Evolutionary conservation across 345 rosid genomes (phyloP).

Genomic region (Isatis tinctoria): DNA sequence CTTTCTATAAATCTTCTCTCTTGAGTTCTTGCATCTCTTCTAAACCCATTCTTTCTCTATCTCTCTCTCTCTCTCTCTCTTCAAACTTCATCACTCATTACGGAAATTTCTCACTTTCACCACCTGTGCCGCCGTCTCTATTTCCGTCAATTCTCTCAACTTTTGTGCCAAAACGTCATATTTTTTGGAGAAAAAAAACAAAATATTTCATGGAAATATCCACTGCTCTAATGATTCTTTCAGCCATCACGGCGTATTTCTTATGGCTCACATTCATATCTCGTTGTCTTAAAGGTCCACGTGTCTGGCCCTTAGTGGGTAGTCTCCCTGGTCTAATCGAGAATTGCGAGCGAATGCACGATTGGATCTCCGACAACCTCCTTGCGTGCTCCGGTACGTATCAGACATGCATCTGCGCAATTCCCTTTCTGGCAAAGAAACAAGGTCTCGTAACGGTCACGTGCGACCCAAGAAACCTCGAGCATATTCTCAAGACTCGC

Average conservation of each 20-base stretch:
- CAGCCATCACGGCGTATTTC: constrained; percentile 68
- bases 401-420: constrained; percentile 93
- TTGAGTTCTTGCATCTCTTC: constrained; percentile 9
- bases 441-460: constrained; percentile 98
- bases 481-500: constrained; percentile 79
- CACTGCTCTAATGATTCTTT: constrained; percentile 55
- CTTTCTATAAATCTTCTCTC: constrained; percentile 47
- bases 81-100: constrained; percentile 6
- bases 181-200: background rate
- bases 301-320: constrained; percentile 87
- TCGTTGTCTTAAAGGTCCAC: constrained; percentile 78
- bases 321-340: constrained; percentile 90
- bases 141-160: background rate
- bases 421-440: constrained; percentile 71
- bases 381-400: constrained; percentile 93
- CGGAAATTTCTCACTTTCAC: constrained; percentile 5
- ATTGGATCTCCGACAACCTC: constrained; percentile 96
- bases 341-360: constrained; percentile 89
- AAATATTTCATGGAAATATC: constrained; percentile 63
- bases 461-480: constrained; percentile 85
- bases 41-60: background rate
- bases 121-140: constrained; percentile 3
- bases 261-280: constrained; percentile 89
- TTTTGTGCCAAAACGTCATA: background rate
- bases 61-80: background rate